Conservation (phyloP, 1,284 basidiomycete genomes). For the Ustilago sp. region DNA sequence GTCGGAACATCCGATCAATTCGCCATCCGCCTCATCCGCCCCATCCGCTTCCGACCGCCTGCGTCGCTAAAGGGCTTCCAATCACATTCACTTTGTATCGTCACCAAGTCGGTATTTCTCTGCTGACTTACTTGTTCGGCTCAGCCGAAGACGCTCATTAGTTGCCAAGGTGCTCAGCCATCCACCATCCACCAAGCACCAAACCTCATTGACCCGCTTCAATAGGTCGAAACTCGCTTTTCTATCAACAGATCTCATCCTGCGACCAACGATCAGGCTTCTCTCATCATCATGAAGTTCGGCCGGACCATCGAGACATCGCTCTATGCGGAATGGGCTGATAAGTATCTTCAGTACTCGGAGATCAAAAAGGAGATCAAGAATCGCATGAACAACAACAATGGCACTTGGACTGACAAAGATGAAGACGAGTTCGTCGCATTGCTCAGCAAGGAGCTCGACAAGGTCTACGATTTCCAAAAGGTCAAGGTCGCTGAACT, state of each 20-base stretch:
- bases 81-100: neutral
- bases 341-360: conserved; percentile 68
- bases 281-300: conserved; percentile 64
- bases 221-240: neutral
- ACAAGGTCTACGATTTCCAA: conserved; percentile 97
- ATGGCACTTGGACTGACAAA: conserved; percentile 67
- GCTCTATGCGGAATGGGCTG: conserved; percentile 68
- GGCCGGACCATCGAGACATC: conserved; percentile 69
- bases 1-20: neutral
- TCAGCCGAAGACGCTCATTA: neutral
- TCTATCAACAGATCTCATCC: neutral
- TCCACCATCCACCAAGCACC: neutral
- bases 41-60: neutral
- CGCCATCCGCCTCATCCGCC: neutral
- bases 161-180: too few species aligned
- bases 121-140: neutral
- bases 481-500: conserved; percentile 76
- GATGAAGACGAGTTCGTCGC: conserved; percentile 69
- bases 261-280: neutral
- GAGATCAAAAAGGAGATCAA: conserved; percentile 70
- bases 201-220: neutral
- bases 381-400: conserved; percentile 63
- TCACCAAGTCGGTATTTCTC: neutral
- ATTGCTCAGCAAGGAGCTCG: conserved; percentile 83
- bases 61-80: neutral